A percentile compares a stretch with the other conserved stretches of the same genome.
phyloP scores from a whole-genome alignment of 805 yeast genomes.

The Peterozyma xylosa region DNA sequence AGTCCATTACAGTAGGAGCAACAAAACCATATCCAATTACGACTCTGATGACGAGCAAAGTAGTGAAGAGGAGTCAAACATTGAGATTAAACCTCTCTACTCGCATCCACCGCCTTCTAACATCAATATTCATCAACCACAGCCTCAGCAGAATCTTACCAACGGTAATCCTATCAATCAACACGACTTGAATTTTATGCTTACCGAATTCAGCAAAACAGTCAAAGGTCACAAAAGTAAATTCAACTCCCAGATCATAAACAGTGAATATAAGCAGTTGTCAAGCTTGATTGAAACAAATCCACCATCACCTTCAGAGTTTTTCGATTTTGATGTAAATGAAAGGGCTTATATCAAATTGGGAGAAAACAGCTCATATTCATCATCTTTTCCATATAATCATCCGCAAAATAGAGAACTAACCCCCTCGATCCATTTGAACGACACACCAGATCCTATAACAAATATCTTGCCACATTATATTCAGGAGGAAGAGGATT shows the following conservation, averaged over 20 bases:
- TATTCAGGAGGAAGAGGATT: conserved; percentile 31
- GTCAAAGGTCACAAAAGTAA: conserved; percentile 11
- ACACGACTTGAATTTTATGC: conserved; percentile 6
- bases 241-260: conserved; percentile 26
- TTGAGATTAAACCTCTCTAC: background rate
- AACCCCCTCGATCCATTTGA: conserved; percentile 1
- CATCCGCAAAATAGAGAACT: background rate
- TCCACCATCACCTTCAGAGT: conserved; percentile 24
- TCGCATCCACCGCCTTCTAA: background rate
- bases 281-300: conserved; percentile 29
- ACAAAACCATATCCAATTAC: background rate
- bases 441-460: conserved; percentile 1
- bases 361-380: conserved; percentile 1
- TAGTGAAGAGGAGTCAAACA: background rate
- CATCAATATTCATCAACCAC: conserved; percentile 3
- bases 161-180: conserved; percentile 2
- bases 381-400: background rate
- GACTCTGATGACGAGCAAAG: background rate
- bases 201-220: conserved; percentile 5
- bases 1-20: background rate
- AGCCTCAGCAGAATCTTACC: conserved; percentile 1
- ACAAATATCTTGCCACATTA: conserved; percentile 36
- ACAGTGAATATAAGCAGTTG: conserved; percentile 32
- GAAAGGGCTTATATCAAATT: conserved; percentile 13
- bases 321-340: conserved; percentile 18